These are phyloP conservation scores for Eryngium alpinum DNA, from an alignment of 140 eudicot species.

Conservation along the genomic window DNA sequence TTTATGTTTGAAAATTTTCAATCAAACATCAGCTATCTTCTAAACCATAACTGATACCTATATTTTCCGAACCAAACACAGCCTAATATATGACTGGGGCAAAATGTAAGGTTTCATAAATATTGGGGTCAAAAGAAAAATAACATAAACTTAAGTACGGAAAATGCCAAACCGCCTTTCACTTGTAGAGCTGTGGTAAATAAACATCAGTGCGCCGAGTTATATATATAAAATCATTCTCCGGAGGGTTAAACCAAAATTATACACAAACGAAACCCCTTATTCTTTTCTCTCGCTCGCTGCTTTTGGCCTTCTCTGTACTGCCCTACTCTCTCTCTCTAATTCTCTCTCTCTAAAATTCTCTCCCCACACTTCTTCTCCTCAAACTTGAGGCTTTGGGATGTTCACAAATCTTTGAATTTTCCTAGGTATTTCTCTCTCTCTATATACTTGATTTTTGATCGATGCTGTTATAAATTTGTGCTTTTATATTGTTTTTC, in stretches of 20 bases:
- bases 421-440: not conserved
- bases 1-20: too few species aligned
- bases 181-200: too few species aligned
- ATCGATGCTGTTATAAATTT: slow-evolving; percentile 5
- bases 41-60: too few species aligned
- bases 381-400: not conserved
- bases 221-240: not conserved
- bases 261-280: not conserved
- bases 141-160: too few species aligned
- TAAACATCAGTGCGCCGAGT: too few species aligned
- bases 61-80: too few species aligned
- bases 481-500: not conserved
- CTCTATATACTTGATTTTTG: slow-evolving; percentile 15
- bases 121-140: too few species aligned
- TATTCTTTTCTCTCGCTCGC: not conserved
- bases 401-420: not conserved
- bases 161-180: too few species aligned
- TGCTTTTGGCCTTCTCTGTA: slow-evolving; percentile 19
- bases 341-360: not conserved
- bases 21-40: too few species aligned
- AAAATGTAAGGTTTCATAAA: too few species aligned
- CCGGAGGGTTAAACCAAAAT: not conserved
- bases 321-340: slow-evolving; percentile 14
- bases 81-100: too few species aligned
- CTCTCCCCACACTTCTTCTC: not conserved